Base-by-base conservation (phyloP, 352 stramenopile genomes). In the Globisporangium polare region DNA sequence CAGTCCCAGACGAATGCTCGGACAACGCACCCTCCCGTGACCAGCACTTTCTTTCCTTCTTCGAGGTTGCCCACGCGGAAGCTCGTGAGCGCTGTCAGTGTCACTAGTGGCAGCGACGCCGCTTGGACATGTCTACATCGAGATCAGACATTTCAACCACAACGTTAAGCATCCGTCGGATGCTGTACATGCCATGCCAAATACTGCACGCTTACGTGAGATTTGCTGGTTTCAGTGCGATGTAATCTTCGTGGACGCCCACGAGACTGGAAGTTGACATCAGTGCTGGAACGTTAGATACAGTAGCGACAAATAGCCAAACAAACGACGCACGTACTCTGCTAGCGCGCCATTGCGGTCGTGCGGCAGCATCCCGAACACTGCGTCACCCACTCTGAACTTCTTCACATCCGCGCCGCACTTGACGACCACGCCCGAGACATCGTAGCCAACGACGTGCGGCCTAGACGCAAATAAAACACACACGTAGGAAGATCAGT, bases 331-430 rank as follows among this genome's bases (percentile, higher is more conserved):
- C 18, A 59, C 80, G 8, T 71, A 90, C 81, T 93, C 83, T n/a
- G 81, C 81, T 43, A 93, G 41, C 7, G 78, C 62, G 49, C 84
- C 84, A 51, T 80, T 88, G 63, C 60, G 68, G 62, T 85, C 68
- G 61, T 89, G 78, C 22, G 81, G 77, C 45, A 91, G 58, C 77
- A 90, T 90, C 33, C 77, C 78, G 60, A 87, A 93, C 20, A 93
- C 84, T 50, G 86, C 67, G 31, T 93, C 82, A 24, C 80, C 82
- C 31, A 74, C 45, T 53, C 58, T 55, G 58, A 91, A 90, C 64
- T 75, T 83, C 55, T 68, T 82, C 31, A 86, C 81, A 5, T 75
- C 71, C 10, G 75, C 64, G 41, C 83, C 83, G 54, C 73, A 85
- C 22, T 72, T 62, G 31, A 71, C 69, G 0, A 93, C 74, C 29